Base-by-base conservation (phyloP, 1,284 basidiomycete genomes). In the Cutaneotrichosporon cutaneum region DNA sequence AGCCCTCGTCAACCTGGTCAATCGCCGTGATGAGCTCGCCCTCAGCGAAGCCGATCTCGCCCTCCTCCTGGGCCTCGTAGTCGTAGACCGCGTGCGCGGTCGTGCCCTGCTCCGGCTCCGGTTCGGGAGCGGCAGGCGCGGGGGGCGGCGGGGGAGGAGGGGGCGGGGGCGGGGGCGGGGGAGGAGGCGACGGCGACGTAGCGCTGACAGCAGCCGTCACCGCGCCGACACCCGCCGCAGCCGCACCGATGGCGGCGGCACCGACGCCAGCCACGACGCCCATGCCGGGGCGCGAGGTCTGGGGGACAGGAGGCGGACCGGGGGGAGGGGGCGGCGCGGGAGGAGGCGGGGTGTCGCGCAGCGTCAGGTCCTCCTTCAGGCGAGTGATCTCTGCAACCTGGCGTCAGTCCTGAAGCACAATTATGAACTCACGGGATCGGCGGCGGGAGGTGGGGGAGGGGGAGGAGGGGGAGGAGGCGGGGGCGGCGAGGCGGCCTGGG, bases 1-100 rank as follows among this genome's bases (percentile, higher is more conserved):
- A 84, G 80, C 81, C 89, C 68, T 91, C 89, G 71, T 89, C 90
- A n/a, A 92, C 75, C 78, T 90, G 85, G 76, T 93, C 90, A 52
- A 94, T 87, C 67, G 90, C 84, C 58, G 88, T 86, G 59, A 95
- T 86, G 42, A 88, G 78, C 73, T 94, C 90, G 55, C 91, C 93
- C 76, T 94, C 92, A 2, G 82, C 69, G 22, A 96, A 83, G 57
- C 80, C 78, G 80, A 95, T 86, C 74, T 96, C 93, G 72, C 93
- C 92, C 48, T 78, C 72, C 60, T 78, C 73, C 5, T 68, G 72
- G 57, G 86, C 88, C 74, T 89, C 87, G 71, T 94, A 95, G 13
- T 88, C 87, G 76, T 87, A 94, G 30, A 89, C 68, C 1, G 64
- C 90, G 84, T 74, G 84, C 64, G 60, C 85, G 82, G 42, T 73